Evolutionary conservation across 1,139 yeast genomes (phyloP).

Genomic region (Protomyces inundatus): DNA sequence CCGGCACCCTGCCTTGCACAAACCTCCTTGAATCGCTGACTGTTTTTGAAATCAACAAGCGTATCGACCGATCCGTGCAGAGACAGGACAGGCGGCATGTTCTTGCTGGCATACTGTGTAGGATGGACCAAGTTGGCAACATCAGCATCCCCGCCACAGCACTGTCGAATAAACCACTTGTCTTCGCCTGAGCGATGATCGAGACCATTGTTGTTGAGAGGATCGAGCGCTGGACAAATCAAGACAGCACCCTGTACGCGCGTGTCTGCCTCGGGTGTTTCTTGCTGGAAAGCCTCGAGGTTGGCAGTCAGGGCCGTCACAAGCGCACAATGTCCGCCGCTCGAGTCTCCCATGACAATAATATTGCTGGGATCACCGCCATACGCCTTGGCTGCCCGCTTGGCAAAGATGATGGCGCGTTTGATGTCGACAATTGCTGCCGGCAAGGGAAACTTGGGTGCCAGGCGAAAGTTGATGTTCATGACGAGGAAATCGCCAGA

Average conservation of each 20-base stretch:
- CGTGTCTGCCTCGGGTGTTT: neutral
- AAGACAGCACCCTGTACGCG: slow-evolving; percentile 5
- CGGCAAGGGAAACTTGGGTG: slow-evolving; percentile 11
- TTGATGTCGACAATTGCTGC: slow-evolving; percentile 15
- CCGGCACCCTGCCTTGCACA: neutral
- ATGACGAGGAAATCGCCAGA: slow-evolving; percentile 9
- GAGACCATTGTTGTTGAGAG: neutral
- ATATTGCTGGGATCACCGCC: slow-evolving; percentile 18
- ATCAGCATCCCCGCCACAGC: slow-evolving; percentile 4
- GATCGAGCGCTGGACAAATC: slow-evolving; percentile 11
- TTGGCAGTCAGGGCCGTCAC: slow-evolving; percentile 2
- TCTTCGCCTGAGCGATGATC: neutral
- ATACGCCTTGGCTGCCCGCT: neutral
- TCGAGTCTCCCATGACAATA: slow-evolving; percentile 14
- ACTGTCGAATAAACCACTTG: neutral
- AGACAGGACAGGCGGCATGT: slow-evolving; percentile 4
- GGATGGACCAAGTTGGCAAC: neutral
- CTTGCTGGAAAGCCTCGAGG: neutral
- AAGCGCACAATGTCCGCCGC: slow-evolving; percentile 22
- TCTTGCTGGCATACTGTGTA: neutral
- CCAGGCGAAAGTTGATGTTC: slow-evolving; percentile 11
- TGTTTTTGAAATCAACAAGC: neutral
- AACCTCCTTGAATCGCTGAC: neutral
- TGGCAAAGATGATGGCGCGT: slow-evolving; percentile 3
- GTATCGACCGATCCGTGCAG: slow-evolving; percentile 12